Percentiles rank a stretch among this genome's conserved stretches.
These are phyloP conservation scores for Chaetomidium leptoderma DNA, from an alignment of 495 filamentous ascomycete genomes.

Conservation along the genomic window DNA sequence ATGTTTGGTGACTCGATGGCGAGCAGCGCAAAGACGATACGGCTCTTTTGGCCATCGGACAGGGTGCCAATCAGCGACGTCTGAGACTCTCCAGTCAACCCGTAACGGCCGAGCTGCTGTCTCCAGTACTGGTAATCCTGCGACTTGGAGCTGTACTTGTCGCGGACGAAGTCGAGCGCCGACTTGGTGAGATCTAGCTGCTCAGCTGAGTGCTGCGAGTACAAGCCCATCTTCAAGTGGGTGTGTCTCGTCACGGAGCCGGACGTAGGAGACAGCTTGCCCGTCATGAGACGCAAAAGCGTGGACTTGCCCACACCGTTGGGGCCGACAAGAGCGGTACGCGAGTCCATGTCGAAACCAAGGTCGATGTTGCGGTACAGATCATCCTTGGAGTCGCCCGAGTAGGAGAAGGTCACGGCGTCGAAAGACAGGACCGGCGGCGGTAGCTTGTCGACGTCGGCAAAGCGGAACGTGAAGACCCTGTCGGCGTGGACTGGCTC, in stretches of 20 bases:
- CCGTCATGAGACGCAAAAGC: slow-evolving; percentile 93
- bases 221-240: slow-evolving; percentile 95
- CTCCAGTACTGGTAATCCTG: slow-evolving; percentile 99
- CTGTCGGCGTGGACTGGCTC: slow-evolving; percentile 80
- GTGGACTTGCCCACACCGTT: slow-evolving; percentile 99
- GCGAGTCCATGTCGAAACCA: slow-evolving; percentile 98
- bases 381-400: slow-evolving; percentile 80
- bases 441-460: slow-evolving; percentile 95
- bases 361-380: slow-evolving; percentile 95
- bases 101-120: slow-evolving; percentile 92
- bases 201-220: slow-evolving; percentile 96
- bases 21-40: slow-evolving; percentile 95
- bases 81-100: slow-evolving; percentile 85
- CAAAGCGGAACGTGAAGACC: slow-evolving; percentile 98
- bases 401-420: slow-evolving; percentile 96
- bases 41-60: slow-evolving; percentile 93
- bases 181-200: slow-evolving; percentile 98
- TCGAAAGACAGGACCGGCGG: slow-evolving; percentile 96
- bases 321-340: slow-evolving; percentile 92
- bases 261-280: slow-evolving; percentile 79
- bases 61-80: slow-evolving; percentile 96
- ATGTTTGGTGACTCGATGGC: slow-evolving; percentile 98
- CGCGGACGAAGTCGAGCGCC: slow-evolving; percentile 92
- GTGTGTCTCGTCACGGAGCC: slow-evolving; percentile 87
- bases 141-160: slow-evolving; percentile 81